Conservation (phyloP, 495 filamentous ascomycete species). For the Tuber melanosporum region DNA sequence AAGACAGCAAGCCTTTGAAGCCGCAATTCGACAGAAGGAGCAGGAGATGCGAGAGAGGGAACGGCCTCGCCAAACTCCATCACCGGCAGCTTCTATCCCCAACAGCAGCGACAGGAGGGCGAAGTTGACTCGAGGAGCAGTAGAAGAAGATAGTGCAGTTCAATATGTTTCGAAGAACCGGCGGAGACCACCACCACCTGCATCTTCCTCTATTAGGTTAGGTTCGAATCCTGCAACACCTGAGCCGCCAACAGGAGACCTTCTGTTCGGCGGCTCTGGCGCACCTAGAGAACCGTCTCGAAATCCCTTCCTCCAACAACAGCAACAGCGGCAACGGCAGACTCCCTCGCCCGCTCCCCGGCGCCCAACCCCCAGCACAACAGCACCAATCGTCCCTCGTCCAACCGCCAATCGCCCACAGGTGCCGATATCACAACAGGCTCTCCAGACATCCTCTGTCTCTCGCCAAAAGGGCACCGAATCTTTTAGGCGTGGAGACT, state of each 20-base stretch:
- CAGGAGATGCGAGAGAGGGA: slow-evolving; percentile 36
- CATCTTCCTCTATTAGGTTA: slow-evolving; percentile 29
- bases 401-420: slow-evolving; percentile 49
- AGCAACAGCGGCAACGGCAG: slow-evolving; percentile 12
- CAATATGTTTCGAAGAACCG: slow-evolving; percentile 74
- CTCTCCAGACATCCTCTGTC: slow-evolving; percentile 64
- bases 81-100: slow-evolving; percentile 46
- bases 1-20: slow-evolving; percentile 41
- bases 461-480: slow-evolving; percentile 71
- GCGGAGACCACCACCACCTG: slow-evolving; percentile 41
- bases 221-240: slow-evolving; percentile 46
- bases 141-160: slow-evolving; percentile 74
- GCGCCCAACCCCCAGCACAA: slow-evolving; percentile 17
- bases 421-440: slow-evolving; percentile 56
- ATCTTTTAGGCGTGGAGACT: slow-evolving; percentile 92
- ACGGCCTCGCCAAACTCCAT: slow-evolving; percentile 40
- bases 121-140: slow-evolving; percentile 60
- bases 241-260: slow-evolving; percentile 35
- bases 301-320: slow-evolving; percentile 31
- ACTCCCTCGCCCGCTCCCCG: slow-evolving; percentile 6
- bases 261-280: slow-evolving; percentile 20
- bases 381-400: slow-evolving; percentile 26
- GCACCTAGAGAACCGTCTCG: slow-evolving; percentile 17
- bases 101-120: slow-evolving; percentile 48
- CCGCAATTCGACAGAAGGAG: slow-evolving; percentile 38